Conservation (phyloP, 495 filamentous ascomycete species). For the Eremomyces bilateralis region DNA sequence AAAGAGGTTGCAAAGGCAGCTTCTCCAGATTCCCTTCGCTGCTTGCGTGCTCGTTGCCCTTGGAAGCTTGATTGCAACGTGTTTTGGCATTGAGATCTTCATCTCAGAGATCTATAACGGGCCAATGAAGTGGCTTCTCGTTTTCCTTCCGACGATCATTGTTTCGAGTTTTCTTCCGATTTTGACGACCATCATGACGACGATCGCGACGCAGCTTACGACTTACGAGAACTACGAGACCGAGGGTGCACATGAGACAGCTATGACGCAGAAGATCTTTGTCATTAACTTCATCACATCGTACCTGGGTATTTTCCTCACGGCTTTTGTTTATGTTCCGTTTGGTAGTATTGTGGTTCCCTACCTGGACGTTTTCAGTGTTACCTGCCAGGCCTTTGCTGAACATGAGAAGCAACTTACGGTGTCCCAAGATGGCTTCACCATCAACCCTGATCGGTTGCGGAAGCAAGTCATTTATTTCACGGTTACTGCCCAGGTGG, state of each 20-base stretch:
- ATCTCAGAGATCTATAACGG: constrained; percentile 86
- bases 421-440: constrained; percentile 37
- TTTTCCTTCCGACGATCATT: constrained; percentile 73
- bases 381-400: constrained; percentile 55
- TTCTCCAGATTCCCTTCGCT: constrained; percentile 79
- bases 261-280: constrained; percentile 78
- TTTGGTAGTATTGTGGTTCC: constrained; percentile 77
- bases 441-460: constrained; percentile 65
- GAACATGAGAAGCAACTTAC: constrained; percentile 44
- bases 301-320: constrained; percentile 78
- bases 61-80: constrained; percentile 62
- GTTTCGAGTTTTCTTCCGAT: constrained; percentile 64
- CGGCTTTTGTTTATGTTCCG: constrained; percentile 90
- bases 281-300: constrained; percentile 95
- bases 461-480: constrained; percentile 93
- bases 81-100: constrained; percentile 91
- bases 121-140: constrained; percentile 62
- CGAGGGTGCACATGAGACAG: constrained; percentile 49
- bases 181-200: constrained; percentile 51
- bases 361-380: constrained; percentile 66
- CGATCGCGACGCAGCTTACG: constrained; percentile 56
- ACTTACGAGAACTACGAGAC: constrained; percentile 89
- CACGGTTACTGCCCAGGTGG: constrained; percentile 83
- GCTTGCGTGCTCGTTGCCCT: constrained; percentile 43
- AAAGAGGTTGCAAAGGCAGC: constrained; percentile 56